phyloP scores from a whole-genome alignment of 148 eudicot species.

The Vaccinium myrtillus region DNA sequence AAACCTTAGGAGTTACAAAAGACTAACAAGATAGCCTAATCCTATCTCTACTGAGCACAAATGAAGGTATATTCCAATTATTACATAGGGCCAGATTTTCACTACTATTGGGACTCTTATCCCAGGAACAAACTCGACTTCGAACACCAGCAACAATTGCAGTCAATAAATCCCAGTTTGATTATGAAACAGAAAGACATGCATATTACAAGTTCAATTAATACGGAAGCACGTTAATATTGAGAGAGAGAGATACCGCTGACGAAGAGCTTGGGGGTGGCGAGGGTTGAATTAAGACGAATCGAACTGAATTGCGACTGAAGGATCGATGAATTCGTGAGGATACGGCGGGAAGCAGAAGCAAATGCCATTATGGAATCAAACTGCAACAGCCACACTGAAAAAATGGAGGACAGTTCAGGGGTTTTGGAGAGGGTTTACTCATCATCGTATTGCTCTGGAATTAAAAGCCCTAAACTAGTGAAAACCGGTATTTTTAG shows the following conservation, averaged over 20 bases:
- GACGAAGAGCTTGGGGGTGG: conserved; percentile 78
- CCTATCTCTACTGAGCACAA: too few species aligned
- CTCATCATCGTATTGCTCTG: too few species aligned
- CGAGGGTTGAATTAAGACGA: conserved; percentile 68
- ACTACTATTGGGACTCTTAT: too few species aligned
- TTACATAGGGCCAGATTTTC: too few species aligned
- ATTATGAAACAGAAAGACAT: not conserved
- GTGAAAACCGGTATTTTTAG: not conserved
- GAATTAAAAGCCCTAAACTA: not conserved
- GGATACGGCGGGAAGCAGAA: conserved; percentile 50
- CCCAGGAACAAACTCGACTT: too few species aligned
- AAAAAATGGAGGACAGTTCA: too few species aligned
- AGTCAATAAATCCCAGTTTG: not conserved
- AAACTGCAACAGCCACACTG: not conserved
- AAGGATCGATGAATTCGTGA: conserved; percentile 35
- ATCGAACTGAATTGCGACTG: conserved; percentile 44
- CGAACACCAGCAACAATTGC: too few species aligned
- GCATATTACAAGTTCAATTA: not conserved
- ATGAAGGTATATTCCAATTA: too few species aligned
- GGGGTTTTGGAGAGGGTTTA: conserved; percentile 6
- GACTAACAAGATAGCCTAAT: too few species aligned
- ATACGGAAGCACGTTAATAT: not conserved
- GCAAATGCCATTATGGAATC: conserved; percentile 53
- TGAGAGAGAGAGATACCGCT: conserved; percentile 45
- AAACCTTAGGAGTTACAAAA: too few species aligned